Base-by-base conservation (phyloP, 2,329 filamentous ascomycete species). In the Diaporthe nobilis region DNA sequence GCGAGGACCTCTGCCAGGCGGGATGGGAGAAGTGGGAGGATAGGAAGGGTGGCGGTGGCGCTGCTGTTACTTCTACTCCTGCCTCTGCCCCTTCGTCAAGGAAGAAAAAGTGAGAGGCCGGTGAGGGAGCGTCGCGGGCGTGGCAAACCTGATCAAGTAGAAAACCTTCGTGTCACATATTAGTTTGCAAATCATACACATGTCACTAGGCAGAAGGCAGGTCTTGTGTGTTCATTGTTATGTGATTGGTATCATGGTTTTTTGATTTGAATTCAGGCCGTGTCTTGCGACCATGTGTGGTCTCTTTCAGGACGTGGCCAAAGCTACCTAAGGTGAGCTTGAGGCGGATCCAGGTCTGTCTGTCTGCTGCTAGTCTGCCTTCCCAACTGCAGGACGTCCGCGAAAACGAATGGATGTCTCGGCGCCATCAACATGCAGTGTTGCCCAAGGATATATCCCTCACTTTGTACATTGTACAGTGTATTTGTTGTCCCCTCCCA, bases 1-100 rank as follows among this genome's bases (percentile, higher is more conserved):
- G 94, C 82, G 96, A 98, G 85, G 96, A 98, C 84, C 85, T 98
- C 79, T 93, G 93, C 47, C 95, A 98, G 86, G 93, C 95, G 57
- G 97, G 97, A 2, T 99, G 96, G 96, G 94, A 96, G 85, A 93
- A 94, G 82, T 98, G 96, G 95, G 93, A 96, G 83, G 87, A 88
- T 67, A 85, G 81, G 79, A 87, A 86, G 79, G 84, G 83, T 37
- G 13, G 42, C 9, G 31, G 28, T 34, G 25, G 17, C 9, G 25
- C 1, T 15, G 12, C 34, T 34, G 15, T 22, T 8, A 1, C 39
- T 22, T 28, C 5, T 49, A 1, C 39, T 31, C 82, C 79, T 22
- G 77, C 79, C 72, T 80, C 81, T 74, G 80, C 80, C 22, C 25
- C 49, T 10, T 63, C 61, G 20, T 51, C 61, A n/a, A 75, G 49